Conservation (phyloP, 176 grass and related monocot genomes). For the Avena insularis region DNA sequence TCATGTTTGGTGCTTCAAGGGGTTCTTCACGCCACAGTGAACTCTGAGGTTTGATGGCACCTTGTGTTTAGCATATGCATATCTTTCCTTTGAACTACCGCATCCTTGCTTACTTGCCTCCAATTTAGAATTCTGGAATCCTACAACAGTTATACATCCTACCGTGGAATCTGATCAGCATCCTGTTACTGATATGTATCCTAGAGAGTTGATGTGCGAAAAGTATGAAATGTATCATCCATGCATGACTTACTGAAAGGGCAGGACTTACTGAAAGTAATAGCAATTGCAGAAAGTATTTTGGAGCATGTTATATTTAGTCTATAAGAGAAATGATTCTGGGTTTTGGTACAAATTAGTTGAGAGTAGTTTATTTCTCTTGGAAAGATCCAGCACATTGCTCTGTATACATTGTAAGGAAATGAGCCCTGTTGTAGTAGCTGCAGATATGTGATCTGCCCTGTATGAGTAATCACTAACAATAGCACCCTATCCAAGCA, state of each 20-base stretch:
- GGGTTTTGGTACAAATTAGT: neutral
- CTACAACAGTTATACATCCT: neutral
- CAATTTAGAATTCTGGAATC: conserved; percentile 21
- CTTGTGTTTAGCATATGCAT: conserved; percentile 16
- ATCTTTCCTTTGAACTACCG: conserved; percentile 11
- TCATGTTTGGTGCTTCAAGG: conserved; percentile 56
- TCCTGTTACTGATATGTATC: conserved; percentile 12
- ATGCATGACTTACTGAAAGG: neutral
- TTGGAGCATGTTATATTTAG: neutral
- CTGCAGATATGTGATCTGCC: neutral
- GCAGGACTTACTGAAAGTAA: neutral
- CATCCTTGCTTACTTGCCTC: conserved; percentile 16
- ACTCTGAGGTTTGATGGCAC: conserved; percentile 53
- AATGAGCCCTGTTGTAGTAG: neutral
- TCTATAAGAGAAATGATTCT: conserved; percentile 7
- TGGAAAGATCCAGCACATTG: neutral
- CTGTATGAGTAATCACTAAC: conserved; percentile 19
- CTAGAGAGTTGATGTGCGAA: conserved; percentile 2
- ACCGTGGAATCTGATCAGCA: conserved; percentile 1
- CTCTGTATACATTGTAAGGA: conserved; percentile 2
- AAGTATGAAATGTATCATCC: neutral
- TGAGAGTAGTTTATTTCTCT: too few relatives aligned
- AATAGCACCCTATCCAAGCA: conserved; percentile 17
- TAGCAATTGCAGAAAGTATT: conserved; percentile 14
- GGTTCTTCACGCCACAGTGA: conserved; percentile 51